Evolutionary conservation across 2,329 filamentous ascomycete genomes (phyloP).

Genomic region (Hypoxylon sp.): DNA sequence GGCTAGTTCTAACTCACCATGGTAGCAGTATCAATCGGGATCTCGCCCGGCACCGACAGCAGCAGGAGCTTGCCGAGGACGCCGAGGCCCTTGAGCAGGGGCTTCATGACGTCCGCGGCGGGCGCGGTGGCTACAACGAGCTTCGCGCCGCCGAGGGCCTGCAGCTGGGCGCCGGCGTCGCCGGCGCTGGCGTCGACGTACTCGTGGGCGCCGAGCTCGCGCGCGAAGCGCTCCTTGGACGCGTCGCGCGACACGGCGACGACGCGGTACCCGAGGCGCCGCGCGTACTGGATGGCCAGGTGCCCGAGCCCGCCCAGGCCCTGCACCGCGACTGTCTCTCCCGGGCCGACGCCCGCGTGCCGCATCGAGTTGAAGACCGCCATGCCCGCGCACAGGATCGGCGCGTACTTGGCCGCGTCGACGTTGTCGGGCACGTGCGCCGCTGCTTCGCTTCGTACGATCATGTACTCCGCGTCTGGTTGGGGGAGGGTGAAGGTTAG

Average conservation of each 20-base stretch:
- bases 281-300: conserved; percentile 70
- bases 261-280: conserved; percentile 69
- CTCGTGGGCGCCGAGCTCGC: conserved; percentile 62
- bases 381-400: conserved; percentile 60
- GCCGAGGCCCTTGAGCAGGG: conserved; percentile 23
- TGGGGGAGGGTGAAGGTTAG: no score
- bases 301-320: conserved; percentile 73
- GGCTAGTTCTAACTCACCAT: conserved; percentile 22
- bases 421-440: conserved; percentile 54
- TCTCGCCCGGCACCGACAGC: conserved; percentile 18
- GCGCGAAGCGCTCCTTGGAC: conserved; percentile 61
- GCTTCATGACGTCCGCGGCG: conserved; percentile 14
- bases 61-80: conserved; percentile 31
- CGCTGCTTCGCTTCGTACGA: conserved; percentile 61
- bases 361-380: conserved; percentile 55
- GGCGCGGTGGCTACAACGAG: conserved; percentile 25
- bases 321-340: conserved; percentile 54
- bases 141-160: conserved; percentile 19
- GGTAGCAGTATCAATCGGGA: conserved; percentile 20
- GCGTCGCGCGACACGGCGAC: conserved; percentile 60
- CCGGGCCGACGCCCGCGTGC: conserved; percentile 46
- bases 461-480: conserved; percentile 59
- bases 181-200: conserved; percentile 51
- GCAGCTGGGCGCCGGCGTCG: conserved; percentile 18
- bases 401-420: conserved; percentile 53